A percentile compares a stretch with the other conserved stretches of the same genome.
Evolutionary conservation across 2,329 filamentous ascomycete species (phyloP).

Genomic region (Cercospora citrullina): DNA sequence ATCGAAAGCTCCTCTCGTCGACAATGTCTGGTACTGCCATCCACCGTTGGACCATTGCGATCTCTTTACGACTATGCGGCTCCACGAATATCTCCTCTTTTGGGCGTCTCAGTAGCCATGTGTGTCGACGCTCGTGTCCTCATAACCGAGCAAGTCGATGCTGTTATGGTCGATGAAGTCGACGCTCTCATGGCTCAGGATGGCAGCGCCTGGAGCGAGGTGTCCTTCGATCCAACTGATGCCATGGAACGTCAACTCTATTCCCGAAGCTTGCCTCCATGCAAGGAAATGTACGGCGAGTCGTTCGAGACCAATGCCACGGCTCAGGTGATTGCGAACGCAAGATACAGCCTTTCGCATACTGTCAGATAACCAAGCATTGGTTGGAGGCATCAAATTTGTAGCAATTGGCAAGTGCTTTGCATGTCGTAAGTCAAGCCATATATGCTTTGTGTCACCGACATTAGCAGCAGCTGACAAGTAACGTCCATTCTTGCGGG

Average conservation of each 20-base stretch:
- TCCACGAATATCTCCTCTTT: not conserved
- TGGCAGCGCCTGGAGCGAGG: not conserved
- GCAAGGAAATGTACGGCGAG: not conserved
- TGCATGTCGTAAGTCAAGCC: not conserved
- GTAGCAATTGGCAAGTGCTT: not conserved
- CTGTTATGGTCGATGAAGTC: not conserved
- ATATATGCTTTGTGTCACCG: not conserved
- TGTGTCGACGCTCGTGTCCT: not conserved
- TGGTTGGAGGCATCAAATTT: not conserved
- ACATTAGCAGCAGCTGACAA: not conserved
- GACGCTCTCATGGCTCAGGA: not conserved
- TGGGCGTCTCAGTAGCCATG: not conserved
- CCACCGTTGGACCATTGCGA: not conserved
- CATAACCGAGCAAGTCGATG: not conserved
- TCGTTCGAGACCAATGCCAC: not conserved
- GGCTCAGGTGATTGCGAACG: not conserved
- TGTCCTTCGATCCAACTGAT: not conserved
- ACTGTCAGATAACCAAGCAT: not conserved
- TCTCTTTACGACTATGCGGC: not conserved
- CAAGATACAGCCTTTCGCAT: not conserved
- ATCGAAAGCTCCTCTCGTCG: not conserved
- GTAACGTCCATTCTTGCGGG: not conserved
- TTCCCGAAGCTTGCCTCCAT: not conserved
- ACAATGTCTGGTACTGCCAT: not conserved
- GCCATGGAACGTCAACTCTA: not conserved